Evolutionary conservation across 2,329 filamentous ascomycete species (phyloP).

Genomic region (Pseudogymnoascus verrucosus): DNA sequence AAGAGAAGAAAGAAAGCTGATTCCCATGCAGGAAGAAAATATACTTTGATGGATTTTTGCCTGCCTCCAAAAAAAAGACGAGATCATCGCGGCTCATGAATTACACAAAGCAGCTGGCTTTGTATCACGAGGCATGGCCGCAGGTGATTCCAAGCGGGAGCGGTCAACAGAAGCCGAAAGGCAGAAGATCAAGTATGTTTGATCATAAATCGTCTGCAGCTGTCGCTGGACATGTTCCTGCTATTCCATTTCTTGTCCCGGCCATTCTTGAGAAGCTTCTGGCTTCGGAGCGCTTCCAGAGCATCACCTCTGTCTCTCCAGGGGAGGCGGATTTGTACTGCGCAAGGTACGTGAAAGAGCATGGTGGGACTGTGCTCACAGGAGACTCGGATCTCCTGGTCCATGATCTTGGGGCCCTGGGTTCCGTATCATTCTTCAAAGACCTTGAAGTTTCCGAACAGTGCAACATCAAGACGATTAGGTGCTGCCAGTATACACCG

Average conservation of each 20-base stretch:
- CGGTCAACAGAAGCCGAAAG: constrained; percentile 7
- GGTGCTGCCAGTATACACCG: constrained; percentile 32
- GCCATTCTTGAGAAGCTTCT: constrained; percentile 64
- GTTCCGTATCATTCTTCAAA: constrained; percentile 59
- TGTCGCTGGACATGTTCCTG: constrained; percentile 29
- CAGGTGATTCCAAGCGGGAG: constrained; percentile 10
- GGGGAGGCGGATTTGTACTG: constrained; percentile 84
- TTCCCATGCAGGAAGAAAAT: constrained; percentile 49
- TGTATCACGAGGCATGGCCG: constrained; percentile 19
- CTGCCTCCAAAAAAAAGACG: constrained; percentile 32
- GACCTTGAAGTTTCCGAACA: constrained; percentile 39
- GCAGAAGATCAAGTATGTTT: constrained; percentile 17
- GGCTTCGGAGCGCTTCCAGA: constrained; percentile 34
- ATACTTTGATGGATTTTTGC: constrained; percentile 81
- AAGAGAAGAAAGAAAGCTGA: constrained; percentile 16
- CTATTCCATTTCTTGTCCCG: constrained; percentile 65
- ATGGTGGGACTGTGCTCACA: constrained; percentile 57
- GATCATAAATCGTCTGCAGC: constrained; percentile 18
- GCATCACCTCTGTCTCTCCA: constrained; percentile 53
- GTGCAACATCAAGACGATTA: constrained; percentile 19
- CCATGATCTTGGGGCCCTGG: constrained; percentile 55
- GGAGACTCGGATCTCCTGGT: constrained; percentile 83
- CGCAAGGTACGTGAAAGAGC: constrained; percentile 51
- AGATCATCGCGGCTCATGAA: constrained; percentile 20
- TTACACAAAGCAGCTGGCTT: constrained; percentile 20